Evolutionary conservation across 169 alveolate species (phyloP).

Genomic region (Eimeria mitis): DNA sequence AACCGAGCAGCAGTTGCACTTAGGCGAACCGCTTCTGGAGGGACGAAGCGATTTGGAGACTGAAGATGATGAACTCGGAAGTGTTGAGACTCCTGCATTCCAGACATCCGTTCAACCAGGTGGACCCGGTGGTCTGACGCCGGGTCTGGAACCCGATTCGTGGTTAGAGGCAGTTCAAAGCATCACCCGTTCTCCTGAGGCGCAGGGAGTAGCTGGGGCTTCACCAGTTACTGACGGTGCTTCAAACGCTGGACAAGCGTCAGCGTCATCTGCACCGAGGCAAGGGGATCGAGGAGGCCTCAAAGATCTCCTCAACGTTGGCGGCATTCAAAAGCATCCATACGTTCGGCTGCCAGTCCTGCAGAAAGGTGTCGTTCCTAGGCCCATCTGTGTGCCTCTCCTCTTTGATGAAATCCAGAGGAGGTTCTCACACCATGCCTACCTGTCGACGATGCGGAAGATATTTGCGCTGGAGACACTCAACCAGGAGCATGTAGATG

Average conservation of each 20-base stretch:
- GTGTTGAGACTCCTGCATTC: neutral
- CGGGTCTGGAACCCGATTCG: neutral
- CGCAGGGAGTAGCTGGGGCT: neutral
- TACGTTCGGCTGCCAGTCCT: neutral
- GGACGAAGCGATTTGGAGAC: neutral
- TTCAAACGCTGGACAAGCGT: neutral
- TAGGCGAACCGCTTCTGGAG: neutral
- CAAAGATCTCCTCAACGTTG: neutral
- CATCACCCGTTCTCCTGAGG: neutral
- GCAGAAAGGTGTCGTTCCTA: neutral
- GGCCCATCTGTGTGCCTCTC: neutral
- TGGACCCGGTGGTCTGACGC: neutral
- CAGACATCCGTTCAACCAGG: neutral
- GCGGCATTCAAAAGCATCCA: neutral
- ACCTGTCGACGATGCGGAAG: neutral
- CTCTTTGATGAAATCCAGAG: neutral
- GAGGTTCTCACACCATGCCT: neutral
- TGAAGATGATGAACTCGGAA: neutral
- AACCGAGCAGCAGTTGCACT: neutral
- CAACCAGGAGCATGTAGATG: neutral
- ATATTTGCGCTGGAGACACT: neutral
- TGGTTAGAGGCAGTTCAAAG: neutral
- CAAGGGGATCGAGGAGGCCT: neutral
- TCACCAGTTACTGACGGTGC: neutral
- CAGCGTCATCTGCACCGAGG: neutral